Percentiles rank a stretch among this genome's conserved stretches.
These are phyloP conservation scores for Mortierella alpina DNA, from an alignment of 192 early-diverging fungal species.

Conservation along the genomic window DNA sequence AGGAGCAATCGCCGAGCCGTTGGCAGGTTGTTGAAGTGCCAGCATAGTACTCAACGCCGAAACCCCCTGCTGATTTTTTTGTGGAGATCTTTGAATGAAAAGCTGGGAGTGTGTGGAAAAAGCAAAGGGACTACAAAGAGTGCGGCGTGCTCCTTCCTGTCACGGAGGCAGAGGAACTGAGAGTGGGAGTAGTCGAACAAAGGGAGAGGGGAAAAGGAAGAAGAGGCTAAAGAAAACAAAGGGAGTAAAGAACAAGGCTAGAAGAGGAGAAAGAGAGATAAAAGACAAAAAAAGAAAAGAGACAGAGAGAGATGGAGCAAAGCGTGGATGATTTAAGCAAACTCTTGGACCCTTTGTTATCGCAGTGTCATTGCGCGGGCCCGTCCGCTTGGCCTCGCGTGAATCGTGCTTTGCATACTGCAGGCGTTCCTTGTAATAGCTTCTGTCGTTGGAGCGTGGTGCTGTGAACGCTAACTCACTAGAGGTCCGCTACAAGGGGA, in stretches of 20 bases:
- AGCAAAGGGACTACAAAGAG: neutral
- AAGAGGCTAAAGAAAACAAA: neutral
- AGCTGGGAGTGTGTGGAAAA: neutral
- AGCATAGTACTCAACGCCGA: slow-evolving; percentile 8
- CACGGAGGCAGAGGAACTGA: neutral
- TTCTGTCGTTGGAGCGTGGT: too few relatives aligned
- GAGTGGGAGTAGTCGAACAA: neutral
- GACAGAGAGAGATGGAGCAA: neutral
- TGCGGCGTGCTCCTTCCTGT: neutral
- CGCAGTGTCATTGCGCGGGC: too few relatives aligned
- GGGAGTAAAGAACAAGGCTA: neutral
- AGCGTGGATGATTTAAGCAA: neutral
- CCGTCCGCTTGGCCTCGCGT: too few relatives aligned
- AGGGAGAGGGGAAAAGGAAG: neutral
- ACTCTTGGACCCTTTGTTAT: too few relatives aligned
- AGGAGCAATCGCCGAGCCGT: slow-evolving; percentile 17
- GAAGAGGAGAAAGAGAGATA: neutral
- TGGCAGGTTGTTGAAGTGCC: slow-evolving; percentile 44
- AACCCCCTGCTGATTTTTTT: neutral
- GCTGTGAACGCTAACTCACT: too few relatives aligned
- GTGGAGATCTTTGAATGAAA: neutral
- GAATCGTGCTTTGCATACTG: too few relatives aligned
- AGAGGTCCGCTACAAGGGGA: too few relatives aligned
- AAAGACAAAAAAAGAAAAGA: slow-evolving; percentile 2
- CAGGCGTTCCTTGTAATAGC: too few relatives aligned